These are phyloP conservation scores for Juglanconis juglandina DNA, from an alignment of 2,329 filamentous ascomycete genomes.

Conservation along the genomic window DNA sequence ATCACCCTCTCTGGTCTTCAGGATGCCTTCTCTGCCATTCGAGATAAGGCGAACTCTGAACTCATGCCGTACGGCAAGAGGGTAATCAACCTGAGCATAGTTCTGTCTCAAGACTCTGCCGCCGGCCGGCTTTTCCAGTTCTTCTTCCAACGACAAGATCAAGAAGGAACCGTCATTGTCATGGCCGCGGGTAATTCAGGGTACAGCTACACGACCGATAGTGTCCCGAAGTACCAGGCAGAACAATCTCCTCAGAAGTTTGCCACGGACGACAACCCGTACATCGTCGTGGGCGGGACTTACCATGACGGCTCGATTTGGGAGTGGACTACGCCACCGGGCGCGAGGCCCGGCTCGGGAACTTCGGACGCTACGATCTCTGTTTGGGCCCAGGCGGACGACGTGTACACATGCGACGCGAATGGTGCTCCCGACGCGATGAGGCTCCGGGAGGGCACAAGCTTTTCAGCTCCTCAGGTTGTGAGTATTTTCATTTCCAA, in stretches of 20 bases:
- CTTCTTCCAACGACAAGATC: background rate
- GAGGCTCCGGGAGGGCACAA: background rate
- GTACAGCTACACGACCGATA: background rate
- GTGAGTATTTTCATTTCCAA: background rate
- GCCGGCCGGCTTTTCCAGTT: background rate
- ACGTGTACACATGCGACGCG: background rate
- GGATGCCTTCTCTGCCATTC: background rate
- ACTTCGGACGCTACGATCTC: background rate
- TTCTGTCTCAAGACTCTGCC: background rate
- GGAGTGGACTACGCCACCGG: background rate
- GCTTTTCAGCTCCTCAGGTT: background rate
- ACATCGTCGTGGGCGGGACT: conserved; percentile 4
- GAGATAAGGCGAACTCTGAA: background rate
- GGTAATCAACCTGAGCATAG: background rate
- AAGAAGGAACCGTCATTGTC: background rate
- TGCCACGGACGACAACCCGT: background rate
- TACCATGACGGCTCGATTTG: conserved; percentile 6
- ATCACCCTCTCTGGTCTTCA: background rate
- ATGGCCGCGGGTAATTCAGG: background rate
- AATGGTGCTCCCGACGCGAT: background rate
- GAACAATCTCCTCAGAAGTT: background rate
- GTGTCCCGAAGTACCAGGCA: background rate
- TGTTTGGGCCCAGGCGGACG: conserved; percentile 4
- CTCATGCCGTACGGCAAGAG: background rate
- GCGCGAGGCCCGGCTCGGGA: background rate